Conservation (phyloP, 2,329 filamentous ascomycete genomes). For the Trichoderma aggressivum region DNA sequence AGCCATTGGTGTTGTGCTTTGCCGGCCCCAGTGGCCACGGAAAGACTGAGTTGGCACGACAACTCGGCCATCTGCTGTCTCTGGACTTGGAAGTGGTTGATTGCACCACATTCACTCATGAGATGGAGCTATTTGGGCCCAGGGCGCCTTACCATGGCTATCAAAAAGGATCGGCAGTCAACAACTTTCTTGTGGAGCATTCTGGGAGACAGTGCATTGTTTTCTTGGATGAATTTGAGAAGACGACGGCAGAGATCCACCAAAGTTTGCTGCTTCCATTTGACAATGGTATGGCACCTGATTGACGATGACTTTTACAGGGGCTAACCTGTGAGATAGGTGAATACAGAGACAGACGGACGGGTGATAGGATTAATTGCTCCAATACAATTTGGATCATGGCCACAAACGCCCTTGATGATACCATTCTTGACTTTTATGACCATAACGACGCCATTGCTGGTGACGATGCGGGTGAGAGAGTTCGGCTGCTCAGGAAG, state of each 20-base stretch:
- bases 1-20: conserved; percentile 30
- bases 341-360: conserved; percentile 40
- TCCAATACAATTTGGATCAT: conserved; percentile 48
- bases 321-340: conserved; percentile 18
- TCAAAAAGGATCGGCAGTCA: conserved; percentile 40
- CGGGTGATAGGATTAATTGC: conserved; percentile 34
- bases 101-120: conserved; percentile 36
- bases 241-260: conserved; percentile 39
- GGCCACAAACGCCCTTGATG: conserved; percentile 43
- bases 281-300: conserved; percentile 36
- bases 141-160: conserved; percentile 31
- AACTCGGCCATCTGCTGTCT: conserved; percentile 39
- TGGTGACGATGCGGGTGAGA: background rate
- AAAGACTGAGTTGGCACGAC: conserved; percentile 46
- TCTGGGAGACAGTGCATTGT: conserved; percentile 39
- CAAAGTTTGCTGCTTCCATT: conserved; percentile 43
- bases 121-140: conserved; percentile 43
- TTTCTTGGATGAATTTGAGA: conserved; percentile 52
- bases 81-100: conserved; percentile 38
- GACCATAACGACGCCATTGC: conserved; percentile 4
- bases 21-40: conserved; percentile 47
- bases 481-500: background rate
- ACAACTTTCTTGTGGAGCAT: conserved; percentile 44
- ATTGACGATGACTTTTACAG: rapidly evolving
- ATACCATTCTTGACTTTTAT: conserved; percentile 40